Conservation (phyloP, 2,329 filamentous ascomycete species). For the Ophiocordyceps sinensis region DNA sequence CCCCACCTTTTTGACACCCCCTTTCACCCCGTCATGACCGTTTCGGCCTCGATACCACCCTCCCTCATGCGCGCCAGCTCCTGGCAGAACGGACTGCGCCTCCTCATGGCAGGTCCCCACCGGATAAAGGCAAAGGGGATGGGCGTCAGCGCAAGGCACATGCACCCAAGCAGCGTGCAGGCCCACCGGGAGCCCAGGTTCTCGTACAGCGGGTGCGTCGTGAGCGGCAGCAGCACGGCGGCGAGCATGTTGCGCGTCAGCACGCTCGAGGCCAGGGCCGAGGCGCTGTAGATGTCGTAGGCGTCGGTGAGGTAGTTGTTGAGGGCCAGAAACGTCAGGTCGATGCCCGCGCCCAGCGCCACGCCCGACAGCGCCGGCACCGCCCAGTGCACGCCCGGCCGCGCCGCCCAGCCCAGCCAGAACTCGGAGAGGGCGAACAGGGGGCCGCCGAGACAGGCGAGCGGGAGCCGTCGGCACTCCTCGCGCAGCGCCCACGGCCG, state of each 20-base stretch:
- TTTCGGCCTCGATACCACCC: not conserved
- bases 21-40: too few species aligned
- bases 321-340: conserved; percentile 4
- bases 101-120: not conserved
- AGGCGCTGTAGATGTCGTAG: conserved; percentile 5
- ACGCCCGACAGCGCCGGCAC: conserved; percentile 5
- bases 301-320: conserved; percentile 5
- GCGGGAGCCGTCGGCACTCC: conserved; percentile 38
- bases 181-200: conserved; percentile 3
- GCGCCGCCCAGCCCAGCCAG: conserved; percentile 7
- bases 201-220: conserved; percentile 3
- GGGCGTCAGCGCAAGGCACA: conserved; percentile 1
- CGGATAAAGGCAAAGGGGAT: conserved; percentile 5
- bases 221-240: conserved; percentile 5
- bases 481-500: conserved; percentile 30
- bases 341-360: conserved; percentile 3
- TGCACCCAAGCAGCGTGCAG: conserved; percentile 2
- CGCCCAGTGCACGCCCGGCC: conserved; percentile 3
- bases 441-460: conserved; percentile 40
- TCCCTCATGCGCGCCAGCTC: not conserved
- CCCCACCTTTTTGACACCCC: too few species aligned
- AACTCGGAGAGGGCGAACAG: conserved; percentile 5
- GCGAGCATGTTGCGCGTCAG: conserved; percentile 5
- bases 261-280: conserved; percentile 8
- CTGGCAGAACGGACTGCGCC: not conserved